Percentiles rank a stretch among this genome's conserved stretches.
Evolutionary conservation across 2,329 filamentous ascomycete species (phyloP).

Genomic region (Xylogone sp.): DNA sequence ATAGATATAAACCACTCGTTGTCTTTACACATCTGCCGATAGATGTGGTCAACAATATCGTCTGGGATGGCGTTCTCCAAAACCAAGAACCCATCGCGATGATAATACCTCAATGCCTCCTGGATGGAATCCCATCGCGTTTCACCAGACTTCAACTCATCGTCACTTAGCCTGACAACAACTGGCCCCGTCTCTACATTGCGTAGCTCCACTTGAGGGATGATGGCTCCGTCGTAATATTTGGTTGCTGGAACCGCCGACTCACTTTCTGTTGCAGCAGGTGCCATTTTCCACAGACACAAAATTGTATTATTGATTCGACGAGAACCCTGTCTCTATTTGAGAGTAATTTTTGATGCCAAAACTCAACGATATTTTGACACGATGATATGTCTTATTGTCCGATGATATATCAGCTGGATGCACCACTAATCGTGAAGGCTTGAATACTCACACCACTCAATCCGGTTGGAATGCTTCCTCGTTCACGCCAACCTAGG

Average conservation of each 20-base stretch:
- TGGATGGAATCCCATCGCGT: neutral
- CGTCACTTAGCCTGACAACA: neutral
- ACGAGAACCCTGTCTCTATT: neutral
- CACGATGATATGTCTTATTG: neutral
- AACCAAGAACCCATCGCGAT: conserved; percentile 52
- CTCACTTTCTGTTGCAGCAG: neutral
- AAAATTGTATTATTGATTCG: neutral
- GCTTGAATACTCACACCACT: neutral
- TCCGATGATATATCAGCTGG: neutral
- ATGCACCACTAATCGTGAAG: neutral
- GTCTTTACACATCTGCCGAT: neutral
- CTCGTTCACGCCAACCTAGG: neutral
- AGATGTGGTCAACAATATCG: neutral
- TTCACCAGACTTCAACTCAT: neutral
- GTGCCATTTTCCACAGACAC: neutral
- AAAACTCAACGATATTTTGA: neutral
- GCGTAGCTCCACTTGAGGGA: neutral
- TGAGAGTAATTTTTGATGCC: neutral
- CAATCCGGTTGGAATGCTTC: neutral
- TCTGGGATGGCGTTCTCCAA: conserved; percentile 43
- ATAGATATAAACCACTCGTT: neutral
- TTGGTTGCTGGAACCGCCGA: neutral
- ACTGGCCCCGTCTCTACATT: neutral
- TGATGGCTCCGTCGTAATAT: neutral
- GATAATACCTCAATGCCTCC: conserved; percentile 10